Percentiles rank a stretch among this genome's conserved stretches.
These are phyloP conservation scores for Metschnikowia dekortorum DNA, from an alignment of 805 yeast species.

Conservation along the genomic window DNA sequence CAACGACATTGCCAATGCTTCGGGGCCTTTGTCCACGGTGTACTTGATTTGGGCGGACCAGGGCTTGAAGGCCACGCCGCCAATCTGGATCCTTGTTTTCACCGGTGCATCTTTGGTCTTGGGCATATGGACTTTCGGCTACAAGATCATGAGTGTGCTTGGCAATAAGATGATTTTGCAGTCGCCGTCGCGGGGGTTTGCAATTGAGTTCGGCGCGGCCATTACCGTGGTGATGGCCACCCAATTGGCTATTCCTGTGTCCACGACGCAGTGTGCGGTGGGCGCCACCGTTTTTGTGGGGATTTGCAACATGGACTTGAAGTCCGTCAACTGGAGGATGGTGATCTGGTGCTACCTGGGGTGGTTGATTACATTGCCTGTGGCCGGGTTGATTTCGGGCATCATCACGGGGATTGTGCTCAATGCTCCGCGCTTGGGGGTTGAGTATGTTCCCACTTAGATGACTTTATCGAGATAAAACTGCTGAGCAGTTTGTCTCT, in stretches of 20 bases:
- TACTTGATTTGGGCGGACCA: conserved; percentile 59
- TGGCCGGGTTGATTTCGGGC: conserved; percentile 72
- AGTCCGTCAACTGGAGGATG: conserved; percentile 73
- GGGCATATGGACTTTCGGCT: conserved; percentile 71
- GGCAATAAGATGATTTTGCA: conserved; percentile 73
- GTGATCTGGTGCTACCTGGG: conserved; percentile 67
- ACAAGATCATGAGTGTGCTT: conserved; percentile 62
- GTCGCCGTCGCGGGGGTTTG: conserved; percentile 74
- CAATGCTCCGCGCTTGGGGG: conserved; percentile 53
- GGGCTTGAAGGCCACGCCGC: conserved; percentile 53
- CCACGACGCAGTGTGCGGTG: conserved; percentile 75
- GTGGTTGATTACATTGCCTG: conserved; percentile 69
- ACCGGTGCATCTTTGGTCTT: conserved; percentile 64
- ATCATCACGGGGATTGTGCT: conserved; percentile 56
- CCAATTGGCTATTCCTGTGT: conserved; percentile 64
- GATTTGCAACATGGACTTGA: conserved; percentile 59
- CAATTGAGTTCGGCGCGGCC: conserved; percentile 77
- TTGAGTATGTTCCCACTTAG: conserved; percentile 18
- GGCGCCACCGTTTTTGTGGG: conserved; percentile 79
- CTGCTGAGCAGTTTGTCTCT: no score
- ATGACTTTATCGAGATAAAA: no score
- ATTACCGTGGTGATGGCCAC: conserved; percentile 73
- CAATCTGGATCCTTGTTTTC: conserved; percentile 66
- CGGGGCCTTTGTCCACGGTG: conserved; percentile 69
- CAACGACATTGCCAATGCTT: conserved; percentile 73